phyloP scores from a whole-genome alignment of 371 early-diverging fungal species.

The Dinochytrium kinnereticum region DNA sequence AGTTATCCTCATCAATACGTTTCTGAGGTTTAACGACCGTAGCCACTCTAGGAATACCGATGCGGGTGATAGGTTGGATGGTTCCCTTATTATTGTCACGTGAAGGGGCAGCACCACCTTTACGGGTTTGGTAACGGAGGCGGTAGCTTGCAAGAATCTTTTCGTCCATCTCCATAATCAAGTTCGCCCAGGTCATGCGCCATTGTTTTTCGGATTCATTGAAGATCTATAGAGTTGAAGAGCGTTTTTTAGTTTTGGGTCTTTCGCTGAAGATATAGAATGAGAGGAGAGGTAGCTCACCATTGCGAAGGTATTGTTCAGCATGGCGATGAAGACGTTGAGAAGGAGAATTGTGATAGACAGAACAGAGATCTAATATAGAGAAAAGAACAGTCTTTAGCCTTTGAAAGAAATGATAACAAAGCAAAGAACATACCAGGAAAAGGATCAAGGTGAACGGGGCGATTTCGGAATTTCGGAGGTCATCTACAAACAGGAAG shows the following conservation, averaged over 20 bases:
- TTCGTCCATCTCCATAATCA: slow-evolving; percentile 39
- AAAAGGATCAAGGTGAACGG: slow-evolving; percentile 23
- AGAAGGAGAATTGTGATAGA: slow-evolving; percentile 30
- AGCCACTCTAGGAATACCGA: slow-evolving; percentile 28
- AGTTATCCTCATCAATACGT: not conserved
- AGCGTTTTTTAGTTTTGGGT: not conserved
- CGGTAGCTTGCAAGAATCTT: not conserved
- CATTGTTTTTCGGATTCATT: slow-evolving; percentile 23
- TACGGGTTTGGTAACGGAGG: not conserved
- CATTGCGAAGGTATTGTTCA: slow-evolving; percentile 26
- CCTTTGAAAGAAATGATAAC: too few species aligned
- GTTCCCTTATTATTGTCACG: too few species aligned
- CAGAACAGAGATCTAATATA: slow-evolving; percentile 19
- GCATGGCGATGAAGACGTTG: slow-evolving; percentile 39
- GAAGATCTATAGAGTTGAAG: not conserved
- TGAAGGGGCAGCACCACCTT: too few species aligned
- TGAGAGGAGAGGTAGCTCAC: not conserved
- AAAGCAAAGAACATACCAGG: slow-evolving; percentile 21
- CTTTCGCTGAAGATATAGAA: not conserved
- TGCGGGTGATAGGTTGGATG: slow-evolving; percentile 29
- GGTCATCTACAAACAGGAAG: slow-evolving; percentile 12
- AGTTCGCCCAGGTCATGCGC: slow-evolving; percentile 25
- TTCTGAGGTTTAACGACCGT: slow-evolving; percentile 14
- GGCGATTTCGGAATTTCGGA: not conserved
- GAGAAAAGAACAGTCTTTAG: too few species aligned